These are phyloP conservation scores for Ceratocystis variospora DNA, from an alignment of 2,329 filamentous ascomycete species.

Conservation along the genomic window DNA sequence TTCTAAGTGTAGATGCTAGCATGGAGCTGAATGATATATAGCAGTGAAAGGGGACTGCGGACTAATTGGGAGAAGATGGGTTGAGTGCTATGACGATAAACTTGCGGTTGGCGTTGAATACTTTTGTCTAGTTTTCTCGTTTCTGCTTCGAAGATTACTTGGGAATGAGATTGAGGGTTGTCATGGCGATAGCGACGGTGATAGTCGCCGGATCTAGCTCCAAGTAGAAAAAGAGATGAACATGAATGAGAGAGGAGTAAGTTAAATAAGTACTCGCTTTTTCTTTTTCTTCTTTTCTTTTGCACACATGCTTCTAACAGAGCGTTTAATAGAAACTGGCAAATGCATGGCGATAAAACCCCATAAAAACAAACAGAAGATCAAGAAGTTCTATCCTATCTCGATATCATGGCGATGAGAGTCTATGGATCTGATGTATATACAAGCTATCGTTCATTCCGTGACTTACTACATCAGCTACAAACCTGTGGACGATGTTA, in stretches of 20 bases:
- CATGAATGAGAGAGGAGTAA: too few relatives aligned
- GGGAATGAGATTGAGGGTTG: too few relatives aligned
- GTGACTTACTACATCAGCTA: not conserved
- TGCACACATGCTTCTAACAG: too few relatives aligned
- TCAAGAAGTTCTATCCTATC: not conserved
- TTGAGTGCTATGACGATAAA: not conserved
- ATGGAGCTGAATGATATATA: not conserved
- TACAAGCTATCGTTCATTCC: not conserved
- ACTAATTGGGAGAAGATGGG: too few relatives aligned
- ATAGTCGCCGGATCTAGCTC: too few relatives aligned
- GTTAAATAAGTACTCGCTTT: too few relatives aligned
- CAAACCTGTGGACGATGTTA: constrained; percentile 1
- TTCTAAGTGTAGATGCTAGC: not conserved
- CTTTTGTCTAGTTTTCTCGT: not conserved
- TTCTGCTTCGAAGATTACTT: not conserved
- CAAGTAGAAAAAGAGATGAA: too few relatives aligned
- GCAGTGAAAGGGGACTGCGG: not conserved
- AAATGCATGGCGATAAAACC: not conserved
- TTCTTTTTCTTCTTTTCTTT: too few relatives aligned
- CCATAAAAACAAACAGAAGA: not conserved
- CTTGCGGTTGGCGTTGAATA: not conserved
- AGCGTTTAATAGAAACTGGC: not conserved
- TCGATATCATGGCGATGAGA: not conserved
- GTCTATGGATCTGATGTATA: not conserved
- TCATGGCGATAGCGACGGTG: too few relatives aligned